Evolutionary conservation across 106 monocot species (phyloP).

Genomic region (Dactylorhiza incarnata): DNA sequence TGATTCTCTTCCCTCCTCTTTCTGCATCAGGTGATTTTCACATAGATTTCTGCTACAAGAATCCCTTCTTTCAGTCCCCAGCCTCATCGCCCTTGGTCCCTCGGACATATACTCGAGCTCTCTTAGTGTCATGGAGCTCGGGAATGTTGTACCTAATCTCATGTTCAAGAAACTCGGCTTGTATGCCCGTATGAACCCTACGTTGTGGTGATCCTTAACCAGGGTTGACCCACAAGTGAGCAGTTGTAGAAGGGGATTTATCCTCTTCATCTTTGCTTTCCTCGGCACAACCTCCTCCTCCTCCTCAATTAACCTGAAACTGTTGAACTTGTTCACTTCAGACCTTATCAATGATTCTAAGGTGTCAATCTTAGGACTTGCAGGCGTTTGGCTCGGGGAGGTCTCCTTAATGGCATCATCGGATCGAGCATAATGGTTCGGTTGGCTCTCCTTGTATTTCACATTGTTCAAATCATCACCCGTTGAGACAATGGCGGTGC

Average conservation of each 20-base stretch:
- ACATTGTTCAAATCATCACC: constrained; percentile 19
- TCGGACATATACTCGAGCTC: constrained; percentile 32
- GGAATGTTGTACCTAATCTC: constrained; percentile 36
- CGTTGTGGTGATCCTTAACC: constrained; percentile 50
- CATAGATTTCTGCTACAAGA: constrained; percentile 64
- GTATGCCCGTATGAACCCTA: constrained; percentile 39
- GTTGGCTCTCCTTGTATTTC: constrained; percentile 9
- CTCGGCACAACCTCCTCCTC: constrained; percentile 34
- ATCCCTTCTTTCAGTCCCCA: constrained; percentile 48
- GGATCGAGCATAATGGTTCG: background rate
- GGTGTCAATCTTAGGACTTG: constrained; percentile 40
- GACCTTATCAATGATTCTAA: constrained; percentile 52
- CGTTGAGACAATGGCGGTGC: constrained; percentile 19
- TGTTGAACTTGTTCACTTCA: constrained; percentile 29
- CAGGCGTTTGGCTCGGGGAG: constrained; percentile 21
- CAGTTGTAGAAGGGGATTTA: constrained; percentile 47
- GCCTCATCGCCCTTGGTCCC: constrained; percentile 32
- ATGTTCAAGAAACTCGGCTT: constrained; percentile 37
- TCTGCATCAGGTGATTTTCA: constrained; percentile 39
- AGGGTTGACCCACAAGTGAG: constrained; percentile 63
- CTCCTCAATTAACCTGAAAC: constrained; percentile 36
- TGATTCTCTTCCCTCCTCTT: constrained; percentile 19
- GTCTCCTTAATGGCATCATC: constrained; percentile 10
- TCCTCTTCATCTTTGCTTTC: constrained; percentile 33
- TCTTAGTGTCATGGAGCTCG: constrained; percentile 23